Conservation (phyloP, 768 basidiomycete species). For the Clavaria fumosa region DNA sequence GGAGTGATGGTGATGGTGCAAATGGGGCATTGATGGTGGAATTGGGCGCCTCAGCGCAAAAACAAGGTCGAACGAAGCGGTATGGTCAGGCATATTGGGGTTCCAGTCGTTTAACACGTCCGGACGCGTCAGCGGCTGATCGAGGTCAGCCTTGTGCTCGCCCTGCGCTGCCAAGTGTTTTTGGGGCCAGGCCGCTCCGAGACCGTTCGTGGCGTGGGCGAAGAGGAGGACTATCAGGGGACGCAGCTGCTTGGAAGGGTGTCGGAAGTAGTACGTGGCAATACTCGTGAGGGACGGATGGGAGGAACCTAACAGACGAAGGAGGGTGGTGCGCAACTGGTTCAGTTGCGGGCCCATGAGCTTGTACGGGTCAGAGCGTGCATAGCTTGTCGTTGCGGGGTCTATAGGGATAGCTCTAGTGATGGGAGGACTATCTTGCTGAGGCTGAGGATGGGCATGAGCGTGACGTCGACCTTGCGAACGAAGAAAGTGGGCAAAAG, state of each 20-base stretch:
- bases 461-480: not conserved
- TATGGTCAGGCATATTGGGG: constrained; percentile 68
- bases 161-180: constrained; percentile 45
- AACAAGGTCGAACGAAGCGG: constrained; percentile 46
- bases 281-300: constrained; percentile 80
- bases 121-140: constrained; percentile 62
- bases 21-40: constrained; percentile 20
- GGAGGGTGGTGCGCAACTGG: constrained; percentile 53
- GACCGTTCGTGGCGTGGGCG: constrained; percentile 83
- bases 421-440: not conserved
- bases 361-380: constrained; percentile 39
- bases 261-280: constrained; percentile 84
- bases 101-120: constrained; percentile 88
- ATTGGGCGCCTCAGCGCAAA: constrained; percentile 33
- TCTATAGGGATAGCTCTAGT: no score
- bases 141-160: constrained; percentile 42
- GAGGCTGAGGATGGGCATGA: not conserved
- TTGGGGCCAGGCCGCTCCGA: constrained; percentile 47
- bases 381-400: not conserved
- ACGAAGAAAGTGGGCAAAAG: not conserved
- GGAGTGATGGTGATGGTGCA: constrained; percentile 16
- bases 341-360: constrained; percentile 62
- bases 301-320: constrained; percentile 71
- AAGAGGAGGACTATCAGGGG: constrained; percentile 84
- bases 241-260: constrained; percentile 81